A percentile compares a stretch with the other conserved stretches of the same genome.
Conservation (phyloP, 2,329 filamentous ascomycete species). For the Colletotrichum plurivorum region DNA sequence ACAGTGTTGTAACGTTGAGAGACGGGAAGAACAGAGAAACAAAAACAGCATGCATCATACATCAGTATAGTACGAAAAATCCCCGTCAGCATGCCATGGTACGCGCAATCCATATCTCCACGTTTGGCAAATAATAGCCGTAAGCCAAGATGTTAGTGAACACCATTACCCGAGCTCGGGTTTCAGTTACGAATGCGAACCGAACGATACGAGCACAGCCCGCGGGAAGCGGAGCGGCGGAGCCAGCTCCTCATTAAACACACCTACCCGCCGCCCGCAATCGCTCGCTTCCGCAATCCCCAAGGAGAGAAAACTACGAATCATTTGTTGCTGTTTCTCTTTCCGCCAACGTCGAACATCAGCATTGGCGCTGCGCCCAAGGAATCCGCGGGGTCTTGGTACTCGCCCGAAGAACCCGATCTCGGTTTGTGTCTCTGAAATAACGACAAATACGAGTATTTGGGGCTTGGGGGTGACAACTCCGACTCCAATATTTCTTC, state of each 20-base stretch:
- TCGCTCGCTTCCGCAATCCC: background rate
- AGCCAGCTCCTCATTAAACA: constrained; percentile 2
- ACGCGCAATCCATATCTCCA: background rate
- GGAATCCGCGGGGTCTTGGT: background rate
- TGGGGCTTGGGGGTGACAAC: background rate
- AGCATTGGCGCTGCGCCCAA: background rate
- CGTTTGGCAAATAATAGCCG: background rate
- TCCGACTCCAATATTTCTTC: too few species aligned
- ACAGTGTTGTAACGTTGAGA: too few species aligned
- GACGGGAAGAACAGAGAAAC: too few species aligned
- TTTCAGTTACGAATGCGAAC: background rate
- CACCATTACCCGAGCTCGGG: background rate
- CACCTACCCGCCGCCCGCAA: constrained; percentile 1
- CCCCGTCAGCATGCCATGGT: background rate
- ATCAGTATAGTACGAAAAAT: background rate
- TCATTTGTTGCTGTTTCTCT: background rate
- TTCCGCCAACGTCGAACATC: background rate
- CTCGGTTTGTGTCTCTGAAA: too few species aligned
- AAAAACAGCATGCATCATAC: background rate
- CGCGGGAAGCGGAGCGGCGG: constrained; percentile 1
- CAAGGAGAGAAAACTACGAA: background rate
- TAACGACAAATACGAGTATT: too few species aligned
- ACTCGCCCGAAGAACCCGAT: background rate
- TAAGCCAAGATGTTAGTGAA: background rate
- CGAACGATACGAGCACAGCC: constrained; percentile 33